Evolutionary conservation across 2,329 filamentous ascomycete genomes (phyloP), one percentile per base, ranked within the genome.

Genomic region (Emmonsiellopsis sp.): DNA sequence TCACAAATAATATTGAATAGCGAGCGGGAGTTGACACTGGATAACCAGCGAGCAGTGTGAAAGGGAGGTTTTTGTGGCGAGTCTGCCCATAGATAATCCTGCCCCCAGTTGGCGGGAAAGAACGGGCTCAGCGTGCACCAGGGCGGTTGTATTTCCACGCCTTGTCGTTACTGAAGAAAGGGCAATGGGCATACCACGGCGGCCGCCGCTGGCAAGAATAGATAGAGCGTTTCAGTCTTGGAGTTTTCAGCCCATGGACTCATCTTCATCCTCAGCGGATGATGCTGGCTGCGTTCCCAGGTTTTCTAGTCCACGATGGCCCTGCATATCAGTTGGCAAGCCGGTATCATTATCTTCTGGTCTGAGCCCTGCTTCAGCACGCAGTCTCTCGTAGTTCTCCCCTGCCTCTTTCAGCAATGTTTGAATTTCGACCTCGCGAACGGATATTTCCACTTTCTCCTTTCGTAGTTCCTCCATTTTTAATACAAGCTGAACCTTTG

Each of bases 381-480:
- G 77, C 54, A 85, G 63, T 52, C 74, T 77, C 61, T 84, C 78
- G 64, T 86, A 88, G 57, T 81, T 78, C 56, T 87, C 83, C 0
- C 88, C 90, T 0, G 89, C 88, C 66, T 93, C 85, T 65, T 89
- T 85, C 51, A 97, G 73, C 52, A 94, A 72, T 17, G 79, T 77
- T 69, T 96, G 91, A 0, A 96, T 86, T 67, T 93, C 87, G 5
- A 76, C 78, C 69, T 95, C 87, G 54, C 89, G 77, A 57, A 78
- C 75, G 4, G 79, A 70, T 42, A 95, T 81, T 33, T 86, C 80
- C 3, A 76, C 72, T 63, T 85, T 87, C 65, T 94, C 88, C 55
- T 75, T 75, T 59, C 82, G 78, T 48, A 91, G 71, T 46, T 81
- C 82, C 60, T 84, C 80, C 65, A 93, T 81, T 56, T 80, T 77